Base-by-base conservation (phyloP, 1,284 basidiomycete genomes). In the Cystobasidiaceae sp. region DNA sequence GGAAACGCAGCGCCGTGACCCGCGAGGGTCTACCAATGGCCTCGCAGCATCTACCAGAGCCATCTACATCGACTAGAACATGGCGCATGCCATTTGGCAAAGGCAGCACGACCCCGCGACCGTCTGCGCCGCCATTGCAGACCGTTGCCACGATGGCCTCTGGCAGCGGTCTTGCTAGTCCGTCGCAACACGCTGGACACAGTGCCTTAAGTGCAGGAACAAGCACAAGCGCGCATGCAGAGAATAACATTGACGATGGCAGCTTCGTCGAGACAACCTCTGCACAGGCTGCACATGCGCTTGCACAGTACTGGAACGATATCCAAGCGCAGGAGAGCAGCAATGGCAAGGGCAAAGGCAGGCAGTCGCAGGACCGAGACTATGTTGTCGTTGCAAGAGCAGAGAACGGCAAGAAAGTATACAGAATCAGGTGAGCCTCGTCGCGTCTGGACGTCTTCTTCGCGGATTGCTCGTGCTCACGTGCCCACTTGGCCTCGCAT, bases 261-360 rank as follows among this genome's bases (percentile, higher is more conserved):
- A 64, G 51, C 4, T 70, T 70, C 27, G 68, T 71, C 23, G 70
- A 72, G 61, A 72, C 70, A 21, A 70, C 71, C 2, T 68, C 57
- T 30, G 56, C 58, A 28, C 56, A 55, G 9, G 70, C 71, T 0
- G 70, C 71, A 15, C 62, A 50, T 13, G 69, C 67, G 4, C 33
- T 72, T 15, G 70, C 68, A 2, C 49, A 48, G 30, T 67, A 65
- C 33, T 71, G 70, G 41, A 67, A 68, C 44, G 55, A 52, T 6
- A 57, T 69, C n/a, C 54, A 67, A 23, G 37, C 43, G 4, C 39
- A 55, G 34, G 41, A 60, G 2, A 63, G 69, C 21, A 30, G 6
- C 13, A 44, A 51, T 3, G 69, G 68, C 13, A 66, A 52, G 48
- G 30, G 52, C 8, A 15, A n/a, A 13, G 30, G 34, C 13, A 32